Base-by-base conservation (phyloP, 225 moss, liverwort and hornwort genomes). In the Rhytidiadelphus loreus region DNA sequence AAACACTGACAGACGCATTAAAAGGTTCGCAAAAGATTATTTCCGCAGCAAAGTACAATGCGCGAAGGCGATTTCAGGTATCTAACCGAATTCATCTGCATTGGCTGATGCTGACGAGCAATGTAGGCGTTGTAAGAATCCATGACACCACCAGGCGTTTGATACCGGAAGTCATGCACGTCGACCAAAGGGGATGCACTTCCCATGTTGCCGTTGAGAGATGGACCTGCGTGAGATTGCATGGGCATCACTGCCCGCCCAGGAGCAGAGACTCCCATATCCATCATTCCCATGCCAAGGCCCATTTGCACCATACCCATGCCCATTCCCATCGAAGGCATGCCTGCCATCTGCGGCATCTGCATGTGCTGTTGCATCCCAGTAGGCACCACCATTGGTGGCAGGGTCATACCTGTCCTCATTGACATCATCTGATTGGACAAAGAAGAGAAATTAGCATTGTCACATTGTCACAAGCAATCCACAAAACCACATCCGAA, bases 341-440 rank as follows among this genome's bases (percentile, higher is more conserved):
- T 92, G 64, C 88, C 92, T 46, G 93, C 88, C 95, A 96, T 95
- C 82, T 93, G 93, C 57, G 96, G 87, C 91, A 98, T 95, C 91
- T 95, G 98, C 80, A 97, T 88, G 83, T 92, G 91, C 55, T 97
- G 97, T 71, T 95, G 97, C 89, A 97, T 83, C 59, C 95, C 96
- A 53, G 92, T 59, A 19, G 97, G 95, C 55, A 99, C 95, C 23
- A 95, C 92, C 95, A 96, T 92, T 25, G 96, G 88, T 20, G 98
- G 98, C 68, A 98, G 91, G 55, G 94, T 95, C 95, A 98, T 95
- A 60, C 99, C 99, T 62, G 93, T 99, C 85, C 96, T 95, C 89
- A 96, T 92, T 28, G 95, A 96, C 95, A 98, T 97, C 95, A 97
- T 95, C 98, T 98, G 97, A 86, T 80, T 56, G 32, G 88, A 84